Percentiles rank a stretch among this genome's conserved stretches.
Evolutionary conservation across 768 basidiomycete species (phyloP).

Genomic region (Multifurca ochricompacta): DNA sequence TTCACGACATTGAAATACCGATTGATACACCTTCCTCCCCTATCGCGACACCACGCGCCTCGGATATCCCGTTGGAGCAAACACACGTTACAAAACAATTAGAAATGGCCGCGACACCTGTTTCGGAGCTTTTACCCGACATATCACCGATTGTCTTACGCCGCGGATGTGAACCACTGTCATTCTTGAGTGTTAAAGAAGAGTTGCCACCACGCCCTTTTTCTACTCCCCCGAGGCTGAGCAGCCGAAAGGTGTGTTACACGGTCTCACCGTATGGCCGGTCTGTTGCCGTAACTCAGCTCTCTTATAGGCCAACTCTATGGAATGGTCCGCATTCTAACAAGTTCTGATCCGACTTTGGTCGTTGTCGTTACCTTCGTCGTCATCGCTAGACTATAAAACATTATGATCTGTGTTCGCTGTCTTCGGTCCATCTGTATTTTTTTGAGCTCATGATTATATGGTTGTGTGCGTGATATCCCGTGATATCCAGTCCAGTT

Average conservation of each 20-base stretch:
- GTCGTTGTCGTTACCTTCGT: not conserved
- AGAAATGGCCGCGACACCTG: not conserved
- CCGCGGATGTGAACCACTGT: not conserved
- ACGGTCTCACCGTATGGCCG: not conserved
- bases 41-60: conserved; percentile 10
- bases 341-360: not conserved
- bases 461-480: not conserved
- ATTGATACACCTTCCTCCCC: not conserved
- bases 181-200: not conserved
- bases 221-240: conserved; percentile 17
- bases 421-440: not conserved
- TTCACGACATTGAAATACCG: not conserved
- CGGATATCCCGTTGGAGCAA: conserved; percentile 1
- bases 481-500: too few relatives aligned
- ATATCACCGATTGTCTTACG: not conserved
- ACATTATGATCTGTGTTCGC: not conserved
- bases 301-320: not conserved
- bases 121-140: conserved; percentile 3
- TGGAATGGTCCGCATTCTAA: not conserved
- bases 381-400: not conserved
- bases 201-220: conserved; percentile 13
- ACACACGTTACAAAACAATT: not conserved
- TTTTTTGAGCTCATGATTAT: not conserved
- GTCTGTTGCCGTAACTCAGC: not conserved
- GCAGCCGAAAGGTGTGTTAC: conserved; percentile 2